phyloP scores from a whole-genome alignment of 352 stramenopile genomes.

The Globisporangium splendens region DNA sequence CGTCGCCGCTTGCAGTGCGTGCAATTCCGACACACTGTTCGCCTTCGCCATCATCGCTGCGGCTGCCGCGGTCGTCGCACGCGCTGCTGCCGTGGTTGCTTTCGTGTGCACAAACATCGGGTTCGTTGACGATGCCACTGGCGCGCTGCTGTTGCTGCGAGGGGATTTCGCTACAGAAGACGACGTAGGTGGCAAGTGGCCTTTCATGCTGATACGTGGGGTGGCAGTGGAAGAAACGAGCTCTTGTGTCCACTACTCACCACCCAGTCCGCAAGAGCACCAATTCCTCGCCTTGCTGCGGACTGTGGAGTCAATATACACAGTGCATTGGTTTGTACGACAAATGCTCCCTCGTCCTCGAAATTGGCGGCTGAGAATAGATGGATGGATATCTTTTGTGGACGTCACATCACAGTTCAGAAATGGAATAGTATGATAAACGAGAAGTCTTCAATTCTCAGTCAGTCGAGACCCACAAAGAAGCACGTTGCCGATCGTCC shows the following conservation, averaged over 20 bases:
- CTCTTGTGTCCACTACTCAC: too few relatives aligned
- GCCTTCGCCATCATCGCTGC: conserved; percentile 42
- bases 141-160: neutral
- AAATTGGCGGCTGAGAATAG: neutral
- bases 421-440: too few relatives aligned
- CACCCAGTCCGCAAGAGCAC: too few relatives aligned
- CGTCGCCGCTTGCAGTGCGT: conserved; percentile 24
- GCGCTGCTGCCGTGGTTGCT: conserved; percentile 36
- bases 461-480: too few relatives aligned
- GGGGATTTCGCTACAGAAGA: neutral
- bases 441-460: too few relatives aligned
- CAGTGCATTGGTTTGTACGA: too few relatives aligned
- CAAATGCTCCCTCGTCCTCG: neutral
- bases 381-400: neutral
- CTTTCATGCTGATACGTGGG: neutral
- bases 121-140: conserved; percentile 18
- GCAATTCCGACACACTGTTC: conserved; percentile 25
- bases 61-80: conserved; percentile 39
- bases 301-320: too few relatives aligned
- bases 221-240: neutral
- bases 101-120: conserved; percentile 40
- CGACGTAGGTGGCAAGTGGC: neutral
- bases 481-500: too few relatives aligned
- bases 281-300: too few relatives aligned
- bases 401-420: neutral